Percentiles rank a stretch among this genome's conserved stretches.
phyloP scores from a whole-genome alignment of 2,329 filamentous ascomycete genomes.

The Acrodontium crateriforme region DNA sequence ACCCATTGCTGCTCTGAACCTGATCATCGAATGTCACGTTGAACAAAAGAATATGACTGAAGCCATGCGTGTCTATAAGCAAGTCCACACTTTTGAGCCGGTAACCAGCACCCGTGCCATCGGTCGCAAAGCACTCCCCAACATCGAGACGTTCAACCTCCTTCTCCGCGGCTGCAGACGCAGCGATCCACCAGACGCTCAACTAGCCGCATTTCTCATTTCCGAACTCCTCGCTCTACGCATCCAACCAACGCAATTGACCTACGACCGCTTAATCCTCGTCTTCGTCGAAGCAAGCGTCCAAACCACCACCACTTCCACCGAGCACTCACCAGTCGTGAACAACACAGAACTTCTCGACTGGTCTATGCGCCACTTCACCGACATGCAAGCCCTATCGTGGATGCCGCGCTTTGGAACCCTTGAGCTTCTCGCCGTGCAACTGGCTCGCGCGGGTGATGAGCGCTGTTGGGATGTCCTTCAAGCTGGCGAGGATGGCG shows the following conservation, averaged over 20 bases:
- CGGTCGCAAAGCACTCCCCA: constrained; percentile 17
- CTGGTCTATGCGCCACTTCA: constrained; percentile 19
- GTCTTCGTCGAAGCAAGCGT: constrained; percentile 31
- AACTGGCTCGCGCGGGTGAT: constrained; percentile 15
- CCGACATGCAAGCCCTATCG: constrained; percentile 19
- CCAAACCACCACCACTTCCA: constrained; percentile 5
- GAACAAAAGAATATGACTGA: constrained; percentile 30
- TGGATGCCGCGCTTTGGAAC: constrained; percentile 21
- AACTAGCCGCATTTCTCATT: constrained; percentile 46
- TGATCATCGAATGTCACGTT: constrained; percentile 39
- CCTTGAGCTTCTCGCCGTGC: constrained; percentile 13
- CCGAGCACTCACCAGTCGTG: neutral
- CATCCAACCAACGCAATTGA: constrained; percentile 41
- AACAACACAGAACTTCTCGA: constrained; percentile 12
- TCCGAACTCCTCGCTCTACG: constrained; percentile 46
- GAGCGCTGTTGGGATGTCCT: constrained; percentile 22
- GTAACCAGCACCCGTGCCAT: constrained; percentile 3
- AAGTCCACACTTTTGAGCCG: constrained; percentile 34
- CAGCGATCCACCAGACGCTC: constrained; percentile 27
- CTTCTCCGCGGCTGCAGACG: constrained; percentile 26
- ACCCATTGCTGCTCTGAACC: constrained; percentile 37
- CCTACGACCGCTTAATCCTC: constrained; percentile 49
- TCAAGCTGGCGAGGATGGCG: constrained; percentile 17
- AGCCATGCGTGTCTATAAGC: constrained; percentile 48
- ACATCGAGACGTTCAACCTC: constrained; percentile 46